Conservation (phyloP, 2,329 filamentous ascomycete genomes). For the Dendrostoma leiphaemia region DNA sequence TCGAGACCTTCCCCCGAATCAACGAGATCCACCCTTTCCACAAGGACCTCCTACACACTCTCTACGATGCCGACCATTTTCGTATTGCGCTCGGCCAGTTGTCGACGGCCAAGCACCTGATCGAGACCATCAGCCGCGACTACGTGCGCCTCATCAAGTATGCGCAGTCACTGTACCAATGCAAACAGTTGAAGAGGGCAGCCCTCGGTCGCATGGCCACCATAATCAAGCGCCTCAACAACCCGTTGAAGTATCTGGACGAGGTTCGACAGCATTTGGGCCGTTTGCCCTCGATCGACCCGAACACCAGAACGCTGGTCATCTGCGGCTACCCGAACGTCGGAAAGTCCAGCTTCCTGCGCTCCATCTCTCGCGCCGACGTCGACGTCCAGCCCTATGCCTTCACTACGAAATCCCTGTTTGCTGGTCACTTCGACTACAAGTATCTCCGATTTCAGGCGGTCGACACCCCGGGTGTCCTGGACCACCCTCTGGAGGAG, state of each 20-base stretch:
- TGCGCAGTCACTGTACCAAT: conserved; percentile 94
- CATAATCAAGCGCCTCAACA: conserved; percentile 90
- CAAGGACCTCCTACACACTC: conserved; percentile 87
- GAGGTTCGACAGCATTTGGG: conserved; percentile 96
- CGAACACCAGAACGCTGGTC: conserved; percentile 91
- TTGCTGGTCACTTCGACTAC: conserved; percentile 97
- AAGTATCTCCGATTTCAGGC: conserved; percentile 81
- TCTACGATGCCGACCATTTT: conserved; percentile 98
- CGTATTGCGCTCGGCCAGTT: conserved; percentile 94
- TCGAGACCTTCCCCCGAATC: conserved; percentile 89
- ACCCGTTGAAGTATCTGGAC: conserved; percentile 91
- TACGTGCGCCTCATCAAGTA: conserved; percentile 92
- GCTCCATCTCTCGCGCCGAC: conserved; percentile 88
- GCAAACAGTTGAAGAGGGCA: conserved; percentile 97
- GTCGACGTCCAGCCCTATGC: conserved; percentile 97
- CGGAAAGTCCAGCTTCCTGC: conserved; percentile 94
- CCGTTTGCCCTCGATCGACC: conserved; percentile 96
- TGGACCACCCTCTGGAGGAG: conserved; percentile 96
- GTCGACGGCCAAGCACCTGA: conserved; percentile 91
- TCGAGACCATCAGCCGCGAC: conserved; percentile 93
- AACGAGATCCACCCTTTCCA: conserved; percentile 56
- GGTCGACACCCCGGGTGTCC: conserved; percentile 93
- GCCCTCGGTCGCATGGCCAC: conserved; percentile 98
- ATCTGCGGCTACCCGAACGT: conserved; percentile 98
- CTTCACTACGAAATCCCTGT: conserved; percentile 96